Evolutionary conservation across 768 basidiomycete species (phyloP), one percentile per base, ranked within the genome.

Genomic region (Lentinula sp.): DNA sequence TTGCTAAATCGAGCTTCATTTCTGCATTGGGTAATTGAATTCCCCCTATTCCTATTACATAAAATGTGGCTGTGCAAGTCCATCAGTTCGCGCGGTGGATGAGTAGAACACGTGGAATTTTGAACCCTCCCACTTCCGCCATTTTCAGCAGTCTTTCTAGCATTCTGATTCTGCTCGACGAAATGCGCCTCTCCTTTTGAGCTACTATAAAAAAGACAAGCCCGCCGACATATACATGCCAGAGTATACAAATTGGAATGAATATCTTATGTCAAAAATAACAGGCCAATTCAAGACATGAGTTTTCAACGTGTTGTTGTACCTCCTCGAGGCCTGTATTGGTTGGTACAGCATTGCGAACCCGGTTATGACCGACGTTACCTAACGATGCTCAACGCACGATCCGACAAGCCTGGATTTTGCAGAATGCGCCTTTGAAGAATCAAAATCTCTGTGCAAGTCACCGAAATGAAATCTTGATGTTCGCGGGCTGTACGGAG

Each of bases 281-380:
- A 48, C 13, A 16, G 53, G 18, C 31, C 18, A 28, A 48, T 2
- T 11, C 4, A 34, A 32, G 7, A 15, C 57, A 59, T 18, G 57
- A 43, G 23, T 59, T 49, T 59, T 59, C 57, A 59, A 59, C 57
- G 57, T 48, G 45, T 59, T 48, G 28, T 16, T 59, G 57, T 31
- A 59, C 57, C 57, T 35, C 37, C 57, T 50, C 48, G 46, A 59
- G 57, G 43, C 45, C 10, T 46, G 45, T 31, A 35, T 46, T 45
- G 57, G 57, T 31, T 57, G n/a, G 23, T 34, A 32, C 57, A 48
- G 31, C 31, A 31, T 21, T 34, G 34, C 28, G 54, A 43, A 5
- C 5, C 10, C 54, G 46, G 51, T 16, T 34, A 16, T 15, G 31
- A 56, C 55, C 39, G 40, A 56, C 40, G 13, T 56, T 56, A 56